Conservation (phyloP, 805 yeast species). For the Yarrowia sp. region DNA sequence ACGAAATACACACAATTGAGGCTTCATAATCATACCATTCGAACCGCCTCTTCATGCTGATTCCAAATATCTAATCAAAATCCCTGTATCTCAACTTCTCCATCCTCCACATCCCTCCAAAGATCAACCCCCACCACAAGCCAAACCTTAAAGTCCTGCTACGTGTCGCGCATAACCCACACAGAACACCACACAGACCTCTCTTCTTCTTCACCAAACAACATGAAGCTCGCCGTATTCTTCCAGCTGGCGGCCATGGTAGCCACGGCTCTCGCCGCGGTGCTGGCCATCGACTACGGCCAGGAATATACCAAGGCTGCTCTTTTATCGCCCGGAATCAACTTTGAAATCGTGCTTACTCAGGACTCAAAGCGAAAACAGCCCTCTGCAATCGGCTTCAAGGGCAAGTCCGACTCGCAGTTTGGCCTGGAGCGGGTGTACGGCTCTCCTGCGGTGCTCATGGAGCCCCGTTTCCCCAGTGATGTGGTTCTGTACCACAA, state of each 20-base stretch:
- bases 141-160: neutral
- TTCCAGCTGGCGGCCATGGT: slow-evolving; percentile 28
- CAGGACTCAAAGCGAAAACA: slow-evolving; percentile 92
- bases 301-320: slow-evolving; percentile 83
- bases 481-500: slow-evolving; percentile 67
- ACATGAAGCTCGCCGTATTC: slow-evolving; percentile 1
- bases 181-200: neutral
- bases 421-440: slow-evolving; percentile 56
- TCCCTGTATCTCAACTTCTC: neutral
- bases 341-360: slow-evolving; percentile 83
- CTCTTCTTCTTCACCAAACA: neutral
- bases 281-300: slow-evolving; percentile 87
- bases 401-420: slow-evolving; percentile 32
- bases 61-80: neutral
- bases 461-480: slow-evolving; percentile 71
- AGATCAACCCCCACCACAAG: neutral
- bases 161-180: slow-evolving; percentile 4
- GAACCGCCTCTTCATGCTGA: too few species aligned
- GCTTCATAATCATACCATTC: too few species aligned
- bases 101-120: neutral
- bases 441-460: slow-evolving; percentile 71
- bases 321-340: slow-evolving; percentile 84
- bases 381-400: slow-evolving; percentile 69
- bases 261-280: slow-evolving; percentile 48
- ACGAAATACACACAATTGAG: too few species aligned